Percentiles rank a stretch among this genome's conserved stretches.
These are phyloP conservation scores for Xylariales sp. DNA, from an alignment of 2,329 filamentous ascomycete genomes.

Conservation along the genomic window DNA sequence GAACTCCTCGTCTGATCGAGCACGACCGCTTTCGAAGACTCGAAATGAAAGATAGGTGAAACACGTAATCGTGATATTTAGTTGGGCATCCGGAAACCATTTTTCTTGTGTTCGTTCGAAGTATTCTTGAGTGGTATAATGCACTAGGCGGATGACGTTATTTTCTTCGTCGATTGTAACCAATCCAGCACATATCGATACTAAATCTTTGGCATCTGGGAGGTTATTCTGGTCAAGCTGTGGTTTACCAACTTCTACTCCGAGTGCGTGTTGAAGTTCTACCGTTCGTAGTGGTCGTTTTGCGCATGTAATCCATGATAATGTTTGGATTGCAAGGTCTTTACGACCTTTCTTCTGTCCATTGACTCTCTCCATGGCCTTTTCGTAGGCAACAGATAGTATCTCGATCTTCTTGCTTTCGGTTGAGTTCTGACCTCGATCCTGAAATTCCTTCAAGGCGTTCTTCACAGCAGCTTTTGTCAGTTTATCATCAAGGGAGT, in stretches of 20 bases:
- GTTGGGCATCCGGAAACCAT: slow-evolving; percentile 26
- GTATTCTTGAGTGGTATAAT: slow-evolving; percentile 41
- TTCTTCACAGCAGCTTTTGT: slow-evolving; percentile 25
- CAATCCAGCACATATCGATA: slow-evolving; percentile 35
- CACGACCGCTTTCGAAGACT: not conserved
- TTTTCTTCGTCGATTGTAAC: slow-evolving; percentile 34
- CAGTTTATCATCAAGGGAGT: slow-evolving; percentile 24
- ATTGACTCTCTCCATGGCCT: slow-evolving; percentile 37
- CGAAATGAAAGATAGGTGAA: slow-evolving; percentile 29
- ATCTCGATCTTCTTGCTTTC: too few species aligned
- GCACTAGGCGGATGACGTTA: slow-evolving; percentile 32
- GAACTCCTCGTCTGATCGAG: slow-evolving; percentile 1
- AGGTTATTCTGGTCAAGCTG: slow-evolving; percentile 31
- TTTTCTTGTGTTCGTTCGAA: slow-evolving; percentile 21
- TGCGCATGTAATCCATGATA: slow-evolving; percentile 36
- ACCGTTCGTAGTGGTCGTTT: slow-evolving; percentile 23
- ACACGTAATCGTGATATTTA: slow-evolving; percentile 23
- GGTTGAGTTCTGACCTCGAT: slow-evolving; percentile 23
- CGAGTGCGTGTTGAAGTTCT: slow-evolving; percentile 39
- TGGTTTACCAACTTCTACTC: slow-evolving; percentile 20
- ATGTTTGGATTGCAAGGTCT: slow-evolving; percentile 32
- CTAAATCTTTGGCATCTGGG: slow-evolving; percentile 23
- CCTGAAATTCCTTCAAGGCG: slow-evolving; percentile 25
- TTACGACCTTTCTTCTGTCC: slow-evolving; percentile 24
- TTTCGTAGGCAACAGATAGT: slow-evolving; percentile 35